These are phyloP conservation scores for Chlorella sp. DNA, from an alignment of 139 green algal genomes.

Conservation along the genomic window DNA sequence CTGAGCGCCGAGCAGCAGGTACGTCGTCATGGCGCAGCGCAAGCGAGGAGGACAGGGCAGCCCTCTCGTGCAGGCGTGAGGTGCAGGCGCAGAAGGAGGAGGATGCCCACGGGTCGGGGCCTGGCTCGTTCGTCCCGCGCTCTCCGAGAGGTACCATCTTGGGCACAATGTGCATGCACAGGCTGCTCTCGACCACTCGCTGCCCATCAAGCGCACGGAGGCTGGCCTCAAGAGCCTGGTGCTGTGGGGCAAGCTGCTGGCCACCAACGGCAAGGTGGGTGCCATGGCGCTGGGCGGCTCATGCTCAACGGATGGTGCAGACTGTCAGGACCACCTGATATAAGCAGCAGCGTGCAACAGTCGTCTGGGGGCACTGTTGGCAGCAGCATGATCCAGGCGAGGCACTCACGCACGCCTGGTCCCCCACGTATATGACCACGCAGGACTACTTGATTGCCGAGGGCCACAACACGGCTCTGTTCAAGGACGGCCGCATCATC, in stretches of 20 bases:
- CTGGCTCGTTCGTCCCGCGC: too few relatives aligned
- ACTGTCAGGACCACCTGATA: neutral
- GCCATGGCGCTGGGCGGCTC: neutral
- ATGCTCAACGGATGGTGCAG: neutral
- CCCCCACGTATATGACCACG: too few relatives aligned
- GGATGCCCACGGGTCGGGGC: too few relatives aligned
- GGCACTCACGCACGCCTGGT: too few relatives aligned
- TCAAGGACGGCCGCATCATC: conserved; percentile 22
- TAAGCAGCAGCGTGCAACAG: neutral
- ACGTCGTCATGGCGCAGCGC: neutral
- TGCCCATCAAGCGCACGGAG: conserved; percentile 61
- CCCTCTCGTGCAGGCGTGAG: neutral
- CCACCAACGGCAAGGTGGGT: conserved; percentile 58
- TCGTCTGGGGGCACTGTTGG: too few relatives aligned
- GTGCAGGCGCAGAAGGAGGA: too few relatives aligned
- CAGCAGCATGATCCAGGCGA: too few relatives aligned
- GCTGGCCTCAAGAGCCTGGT: conserved; percentile 45
- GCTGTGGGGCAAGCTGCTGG: conserved; percentile 51
- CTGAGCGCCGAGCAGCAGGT: conserved; percentile 53
- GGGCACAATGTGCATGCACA: conserved; percentile 16
- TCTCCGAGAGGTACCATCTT: neutral
- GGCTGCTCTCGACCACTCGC: conserved; percentile 51
- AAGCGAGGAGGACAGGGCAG: too few relatives aligned
- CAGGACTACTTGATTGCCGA: conserved; percentile 69
- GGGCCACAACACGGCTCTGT: conserved; percentile 37